phyloP scores from a whole-genome alignment of 23 red algal genomes.

The Gracilaria vermiculophylla region DNA sequence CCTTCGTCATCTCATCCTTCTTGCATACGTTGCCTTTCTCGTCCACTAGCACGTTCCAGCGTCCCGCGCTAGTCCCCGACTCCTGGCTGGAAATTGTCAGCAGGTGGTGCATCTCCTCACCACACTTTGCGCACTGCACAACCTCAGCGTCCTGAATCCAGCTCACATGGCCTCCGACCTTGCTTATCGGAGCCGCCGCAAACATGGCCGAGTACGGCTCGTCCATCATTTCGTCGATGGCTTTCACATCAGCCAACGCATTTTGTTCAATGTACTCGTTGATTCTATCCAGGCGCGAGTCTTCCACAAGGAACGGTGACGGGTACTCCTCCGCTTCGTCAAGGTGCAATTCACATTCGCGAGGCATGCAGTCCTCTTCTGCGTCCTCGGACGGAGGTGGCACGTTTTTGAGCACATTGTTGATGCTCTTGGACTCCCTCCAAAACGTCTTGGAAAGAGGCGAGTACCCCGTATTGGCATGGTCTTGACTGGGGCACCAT shows the following conservation, averaged over 20 bases:
- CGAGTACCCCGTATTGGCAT: not conserved
- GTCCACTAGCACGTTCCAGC: not conserved
- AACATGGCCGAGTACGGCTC: not conserved
- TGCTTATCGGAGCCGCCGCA: not conserved
- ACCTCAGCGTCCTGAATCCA: not conserved
- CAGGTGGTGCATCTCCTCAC: not conserved
- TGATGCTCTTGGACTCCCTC: not conserved
- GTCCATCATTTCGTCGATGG: not conserved
- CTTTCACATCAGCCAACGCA: not conserved
- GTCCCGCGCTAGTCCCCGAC: no score
- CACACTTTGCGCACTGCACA: not conserved
- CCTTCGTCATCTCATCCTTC: not conserved
- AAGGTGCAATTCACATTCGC: not conserved
- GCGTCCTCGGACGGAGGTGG: not conserved
- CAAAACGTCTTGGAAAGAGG: not conserved
- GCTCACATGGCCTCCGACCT: not conserved
- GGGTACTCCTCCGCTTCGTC: conserved; percentile 2
- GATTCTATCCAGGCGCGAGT: not conserved
- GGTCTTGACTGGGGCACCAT: not conserved
- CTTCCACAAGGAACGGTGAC: not conserved
- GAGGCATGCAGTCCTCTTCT: not conserved
- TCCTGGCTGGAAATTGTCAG: not conserved
- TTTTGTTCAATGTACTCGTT: not conserved
- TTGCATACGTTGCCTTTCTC: not conserved
- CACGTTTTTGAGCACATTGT: not conserved